Percentiles rank a stretch among this genome's conserved stretches.
These are phyloP conservation scores for Cyclotella kingstonii DNA, from an alignment of 108 stramenopile genomes.

Conservation along the genomic window DNA sequence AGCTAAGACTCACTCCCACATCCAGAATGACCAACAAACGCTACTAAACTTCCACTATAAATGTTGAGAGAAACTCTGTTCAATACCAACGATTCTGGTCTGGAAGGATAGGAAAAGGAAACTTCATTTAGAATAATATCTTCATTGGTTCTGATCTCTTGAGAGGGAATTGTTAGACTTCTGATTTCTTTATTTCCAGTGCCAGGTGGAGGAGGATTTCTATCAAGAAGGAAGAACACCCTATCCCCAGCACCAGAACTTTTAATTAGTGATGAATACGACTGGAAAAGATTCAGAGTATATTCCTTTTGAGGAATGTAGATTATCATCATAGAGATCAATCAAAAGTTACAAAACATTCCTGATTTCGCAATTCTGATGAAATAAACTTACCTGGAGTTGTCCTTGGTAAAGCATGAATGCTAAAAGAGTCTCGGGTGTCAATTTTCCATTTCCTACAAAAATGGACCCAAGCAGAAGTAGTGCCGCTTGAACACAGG, in stretches of 20 bases:
- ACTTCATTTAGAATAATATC: conserved; percentile 58
- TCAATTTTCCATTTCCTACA: conserved; percentile 55
- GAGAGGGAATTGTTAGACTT: conserved; percentile 1
- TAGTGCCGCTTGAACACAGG: conserved; percentile 78
- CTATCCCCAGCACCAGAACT: conserved; percentile 93
- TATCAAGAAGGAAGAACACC: conserved; percentile 82
- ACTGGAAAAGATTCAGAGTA: conserved; percentile 87
- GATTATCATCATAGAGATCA: not conserved
- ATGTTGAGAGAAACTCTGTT: conserved; percentile 68
- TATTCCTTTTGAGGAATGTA: conserved; percentile 39
- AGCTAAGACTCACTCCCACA: conserved; percentile 58
- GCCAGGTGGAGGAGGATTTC: conserved; percentile 66
- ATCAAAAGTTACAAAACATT: not conserved
- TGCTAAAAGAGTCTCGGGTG: conserved; percentile 81
- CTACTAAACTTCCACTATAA: conserved; percentile 79
- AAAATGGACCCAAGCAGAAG: conserved; percentile 67
- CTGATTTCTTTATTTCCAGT: conserved; percentile 56
- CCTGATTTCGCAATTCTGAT: not conserved
- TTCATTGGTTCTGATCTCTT: conserved; percentile 11
- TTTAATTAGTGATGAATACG: conserved; percentile 88
- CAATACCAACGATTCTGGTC: conserved; percentile 77
- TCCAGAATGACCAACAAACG: conserved; percentile 91
- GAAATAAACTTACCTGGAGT: conserved; percentile 44
- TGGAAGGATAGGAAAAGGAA: conserved; percentile 88
- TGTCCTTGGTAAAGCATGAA: conserved; percentile 96